These are phyloP conservation scores for Pisolithus sp. DNA, from an alignment of 768 basidiomycete genomes.

Conservation along the genomic window DNA sequence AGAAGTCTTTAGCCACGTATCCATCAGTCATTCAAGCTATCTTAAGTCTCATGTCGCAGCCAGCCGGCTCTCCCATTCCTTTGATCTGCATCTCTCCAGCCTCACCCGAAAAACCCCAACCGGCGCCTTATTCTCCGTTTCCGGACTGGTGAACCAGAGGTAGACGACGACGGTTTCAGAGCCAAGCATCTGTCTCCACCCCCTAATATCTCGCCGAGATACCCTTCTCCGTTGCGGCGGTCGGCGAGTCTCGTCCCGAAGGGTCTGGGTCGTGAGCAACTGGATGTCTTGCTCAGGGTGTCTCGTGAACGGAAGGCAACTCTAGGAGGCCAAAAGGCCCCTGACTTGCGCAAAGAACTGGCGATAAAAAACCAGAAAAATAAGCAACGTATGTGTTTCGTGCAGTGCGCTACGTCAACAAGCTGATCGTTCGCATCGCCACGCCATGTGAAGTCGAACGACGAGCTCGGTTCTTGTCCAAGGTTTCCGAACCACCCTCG, in stretches of 20 bases:
- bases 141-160: conserved; percentile 22
- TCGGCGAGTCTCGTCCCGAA: conserved; percentile 31
- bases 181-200: conserved; percentile 50
- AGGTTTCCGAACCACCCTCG: conserved; percentile 60
- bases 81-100: conserved; percentile 67
- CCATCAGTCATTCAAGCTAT: conserved; percentile 11
- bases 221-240: conserved; percentile 47
- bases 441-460: conserved; percentile 49
- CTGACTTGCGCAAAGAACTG: conserved; percentile 68
- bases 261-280: conserved; percentile 58
- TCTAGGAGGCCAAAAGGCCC: conserved; percentile 39
- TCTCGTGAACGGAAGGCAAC: conserved; percentile 50
- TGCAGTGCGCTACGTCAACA: neutral
- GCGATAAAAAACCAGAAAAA: conserved; percentile 65
- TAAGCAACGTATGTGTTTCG: conserved; percentile 56
- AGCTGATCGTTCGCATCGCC: neutral
- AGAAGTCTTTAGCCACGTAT: conserved; percentile 9
- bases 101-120: conserved; percentile 43
- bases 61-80: conserved; percentile 43
- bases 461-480: conserved; percentile 69
- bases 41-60: conserved; percentile 32
- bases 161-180: conserved; percentile 48
- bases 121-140: conserved; percentile 63
- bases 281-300: conserved; percentile 57
- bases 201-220: conserved; percentile 29